Percentiles rank a stretch among this genome's conserved stretches.
Conservation (phyloP, 163 green algal genomes). For the Prototheca cutis region DNA sequence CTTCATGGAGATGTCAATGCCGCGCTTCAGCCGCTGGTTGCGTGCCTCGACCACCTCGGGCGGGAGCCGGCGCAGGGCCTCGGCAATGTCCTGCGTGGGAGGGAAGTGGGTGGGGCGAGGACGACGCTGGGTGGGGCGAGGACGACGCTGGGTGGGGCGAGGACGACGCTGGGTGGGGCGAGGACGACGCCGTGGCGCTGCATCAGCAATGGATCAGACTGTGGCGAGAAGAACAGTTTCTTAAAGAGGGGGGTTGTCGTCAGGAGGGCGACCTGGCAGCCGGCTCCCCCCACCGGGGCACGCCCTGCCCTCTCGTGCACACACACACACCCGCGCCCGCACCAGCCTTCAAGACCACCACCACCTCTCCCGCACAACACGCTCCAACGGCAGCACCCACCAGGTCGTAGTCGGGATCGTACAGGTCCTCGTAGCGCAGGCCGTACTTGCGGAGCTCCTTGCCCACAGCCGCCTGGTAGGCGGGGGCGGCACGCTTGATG, state of each 20-base stretch:
- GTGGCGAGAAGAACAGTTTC: no score
- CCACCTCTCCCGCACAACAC: not conserved
- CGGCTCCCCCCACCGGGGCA: no score
- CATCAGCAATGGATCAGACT: no score
- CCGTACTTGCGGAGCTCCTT: constrained; percentile 66
- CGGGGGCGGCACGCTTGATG: constrained; percentile 30
- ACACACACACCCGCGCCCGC: no score
- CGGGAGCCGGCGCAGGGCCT: constrained; percentile 72
- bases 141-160: no score
- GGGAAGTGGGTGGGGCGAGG: no score
- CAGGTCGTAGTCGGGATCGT: constrained; percentile 71
- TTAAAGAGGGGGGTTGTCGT: no score
- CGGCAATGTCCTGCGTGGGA: constrained; percentile 80
- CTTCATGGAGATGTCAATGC: constrained; percentile 77
- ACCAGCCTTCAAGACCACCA: not conserved
- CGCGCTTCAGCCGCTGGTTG: constrained; percentile 76
- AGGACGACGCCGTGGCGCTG: no score
- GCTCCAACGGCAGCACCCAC: constrained; percentile 28
- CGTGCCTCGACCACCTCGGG: constrained; percentile 66
- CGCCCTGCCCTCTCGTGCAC: no score
- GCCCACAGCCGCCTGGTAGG: constrained; percentile 61
- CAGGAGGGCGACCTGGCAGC: no score
- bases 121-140: no score
- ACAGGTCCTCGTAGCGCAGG: constrained; percentile 83
- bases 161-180: no score